These are phyloP conservation scores for Leishmania braziliensis DNA, from an alignment of 208 protist genomes.

Conservation along the genomic window DNA sequence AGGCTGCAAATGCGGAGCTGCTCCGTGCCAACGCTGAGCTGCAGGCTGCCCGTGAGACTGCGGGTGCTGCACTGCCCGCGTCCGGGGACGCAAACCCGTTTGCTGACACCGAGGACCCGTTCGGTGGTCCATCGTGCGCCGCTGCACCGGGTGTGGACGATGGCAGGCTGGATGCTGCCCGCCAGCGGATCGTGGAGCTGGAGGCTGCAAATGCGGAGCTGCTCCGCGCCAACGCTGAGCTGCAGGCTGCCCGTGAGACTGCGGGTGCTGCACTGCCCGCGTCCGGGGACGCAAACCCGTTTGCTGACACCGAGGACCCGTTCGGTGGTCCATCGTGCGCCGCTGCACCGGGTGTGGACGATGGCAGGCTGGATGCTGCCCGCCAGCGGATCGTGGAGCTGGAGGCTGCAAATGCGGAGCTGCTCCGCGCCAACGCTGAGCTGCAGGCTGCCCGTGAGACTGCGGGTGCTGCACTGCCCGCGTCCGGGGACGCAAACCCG, in stretches of 20 bases:
- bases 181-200: constrained; percentile 23
- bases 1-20: constrained; percentile 8
- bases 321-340: not conserved
- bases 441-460: constrained; percentile 10
- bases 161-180: constrained; percentile 15
- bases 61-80: not conserved
- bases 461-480: constrained; percentile 3
- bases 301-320: constrained; percentile 19
- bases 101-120: constrained; percentile 18
- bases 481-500: constrained; percentile 12
- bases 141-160: not conserved
- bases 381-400: constrained; percentile 24
- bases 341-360: not conserved
- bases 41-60: not conserved
- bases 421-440: not conserved
- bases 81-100: constrained; percentile 19
- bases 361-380: constrained; percentile 14
- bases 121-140: not conserved
- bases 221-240: not conserved
- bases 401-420: constrained; percentile 14
- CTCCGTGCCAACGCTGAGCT: constrained; percentile 2
- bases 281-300: constrained; percentile 13
- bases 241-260: not conserved
- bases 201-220: constrained; percentile 17
- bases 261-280: not conserved